Evolutionary conservation across 208 protist species (phyloP), one percentile per base, ranked within the genome.

Genomic region (Crithidia sp.): DNA sequence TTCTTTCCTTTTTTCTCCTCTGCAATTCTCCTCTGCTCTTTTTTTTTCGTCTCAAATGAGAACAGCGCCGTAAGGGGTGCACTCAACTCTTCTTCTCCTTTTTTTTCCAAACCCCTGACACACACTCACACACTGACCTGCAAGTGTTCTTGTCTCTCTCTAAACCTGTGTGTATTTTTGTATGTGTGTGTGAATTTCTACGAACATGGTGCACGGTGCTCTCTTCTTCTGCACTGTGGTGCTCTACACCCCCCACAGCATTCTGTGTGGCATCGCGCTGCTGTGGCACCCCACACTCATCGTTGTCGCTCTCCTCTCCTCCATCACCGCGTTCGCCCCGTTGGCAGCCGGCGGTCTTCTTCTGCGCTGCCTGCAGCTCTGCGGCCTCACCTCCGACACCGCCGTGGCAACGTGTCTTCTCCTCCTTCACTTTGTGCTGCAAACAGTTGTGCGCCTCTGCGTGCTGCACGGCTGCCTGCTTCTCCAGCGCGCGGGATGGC

Each of bases 401-500:
- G 17, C 71, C 9, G 36, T 41, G 2, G 58, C 82, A 0, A 54
- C 67, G 5, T 45, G 67, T 17, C 41, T 86, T 50, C 59, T 90
- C 9, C 2, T 85, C 28, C 36, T 77, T 7, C 67, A 86, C 43
- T 74, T 83, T 16, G 16, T 66, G 1, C 17, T 76, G 1, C 68
- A 72, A 47, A 83, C 57, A 28, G 44, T 58, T n/a, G n/a, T 69
- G 4, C 84, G 83, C 39, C 56, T 72, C 8, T 41, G 28, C 10
- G 53, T 80, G 36, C 45, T 89, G 43, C 53, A 82, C 52, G 52
- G 40, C 9, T 72, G 81, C 45, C 66, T 86, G 73, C 63, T 44
- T 16, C 69, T 84, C 50, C 84, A 90, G 64, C 41, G 67, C 5
- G 17, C 60, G 10, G 73, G 79, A 19, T 74, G 78, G 37, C 9